Percentiles rank a stretch among this genome's conserved stretches.
Evolutionary conservation across 805 yeast species (phyloP).

Genomic region (Saturnispora mendoncae): DNA sequence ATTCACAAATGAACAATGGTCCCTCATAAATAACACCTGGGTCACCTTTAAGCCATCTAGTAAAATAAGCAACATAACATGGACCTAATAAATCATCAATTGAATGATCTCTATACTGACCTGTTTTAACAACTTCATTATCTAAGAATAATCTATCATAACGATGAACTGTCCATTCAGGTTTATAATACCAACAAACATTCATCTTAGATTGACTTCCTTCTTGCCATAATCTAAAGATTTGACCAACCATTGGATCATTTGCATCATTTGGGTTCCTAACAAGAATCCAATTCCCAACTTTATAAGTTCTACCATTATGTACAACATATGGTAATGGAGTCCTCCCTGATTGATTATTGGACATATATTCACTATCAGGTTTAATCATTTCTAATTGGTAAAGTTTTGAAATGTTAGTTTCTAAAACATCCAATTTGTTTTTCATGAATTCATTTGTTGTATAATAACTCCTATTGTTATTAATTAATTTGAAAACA

Average conservation of each 20-base stretch:
- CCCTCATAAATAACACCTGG: constrained; percentile 74
- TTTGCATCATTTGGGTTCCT: constrained; percentile 80
- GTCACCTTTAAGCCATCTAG: constrained; percentile 91
- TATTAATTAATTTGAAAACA: constrained; percentile 62
- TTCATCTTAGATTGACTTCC: constrained; percentile 79
- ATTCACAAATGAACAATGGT: constrained; percentile 89
- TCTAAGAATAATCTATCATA: constrained; percentile 82
- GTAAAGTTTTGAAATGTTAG: constrained; percentile 45
- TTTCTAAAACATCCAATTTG: constrained; percentile 58
- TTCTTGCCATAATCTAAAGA: constrained; percentile 89
- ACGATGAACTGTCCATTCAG: constrained; percentile 95
- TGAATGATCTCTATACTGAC: constrained; percentile 90
- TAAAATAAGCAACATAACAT: constrained; percentile 89
- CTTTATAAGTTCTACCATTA: constrained; percentile 63
- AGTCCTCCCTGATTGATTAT: constrained; percentile 41
- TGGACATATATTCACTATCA: constrained; percentile 62
- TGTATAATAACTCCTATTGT: constrained; percentile 59
- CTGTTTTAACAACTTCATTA: constrained; percentile 93
- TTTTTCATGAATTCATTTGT: constrained; percentile 48
- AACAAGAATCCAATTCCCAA: constrained; percentile 93
- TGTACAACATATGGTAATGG: constrained; percentile 77
- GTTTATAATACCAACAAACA: constrained; percentile 96
- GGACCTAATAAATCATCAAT: constrained; percentile 86
- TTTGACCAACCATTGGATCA: constrained; percentile 89
- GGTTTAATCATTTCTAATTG: constrained; percentile 72